Evolutionary conservation across 179 eudicot genomes (phyloP).

Genomic region (Silene noctiflora): DNA sequence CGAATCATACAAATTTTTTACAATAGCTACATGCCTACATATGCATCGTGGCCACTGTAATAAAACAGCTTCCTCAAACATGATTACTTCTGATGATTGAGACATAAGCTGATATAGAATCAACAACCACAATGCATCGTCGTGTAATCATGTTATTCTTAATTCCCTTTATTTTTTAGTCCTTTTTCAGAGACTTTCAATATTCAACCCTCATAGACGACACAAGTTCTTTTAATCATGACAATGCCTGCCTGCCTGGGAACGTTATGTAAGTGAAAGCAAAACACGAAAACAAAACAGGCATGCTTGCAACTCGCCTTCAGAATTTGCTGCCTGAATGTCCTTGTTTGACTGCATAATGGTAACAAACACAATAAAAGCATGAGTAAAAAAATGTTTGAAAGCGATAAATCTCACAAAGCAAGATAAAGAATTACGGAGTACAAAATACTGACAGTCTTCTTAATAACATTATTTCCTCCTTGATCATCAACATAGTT

Average conservation of each 20-base stretch:
- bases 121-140: background rate
- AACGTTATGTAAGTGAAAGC: constrained; percentile 7
- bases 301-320: constrained; percentile 45
- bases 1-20: background rate
- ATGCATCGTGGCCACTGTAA: background rate
- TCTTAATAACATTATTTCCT: constrained; percentile 37
- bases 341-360: constrained; percentile 55
- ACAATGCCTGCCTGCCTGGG: background rate
- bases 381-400: constrained; percentile 15
- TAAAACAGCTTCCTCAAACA: background rate
- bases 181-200: background rate
- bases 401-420: constrained; percentile 11
- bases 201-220: background rate
- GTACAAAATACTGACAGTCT: constrained; percentile 32
- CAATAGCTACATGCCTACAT: background rate
- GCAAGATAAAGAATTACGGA: constrained; percentile 6
- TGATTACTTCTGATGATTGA: background rate
- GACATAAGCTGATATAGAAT: background rate
- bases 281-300: constrained; percentile 5
- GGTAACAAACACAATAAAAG: constrained; percentile 24
- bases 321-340: constrained; percentile 34
- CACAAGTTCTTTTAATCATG: background rate
- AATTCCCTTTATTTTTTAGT: background rate
- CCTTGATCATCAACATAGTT: constrained; percentile 39
- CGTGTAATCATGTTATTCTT: background rate